These are phyloP conservation scores for Monosporozyma unispora DNA, from an alignment of 805 yeast species.

Conservation along the genomic window DNA sequence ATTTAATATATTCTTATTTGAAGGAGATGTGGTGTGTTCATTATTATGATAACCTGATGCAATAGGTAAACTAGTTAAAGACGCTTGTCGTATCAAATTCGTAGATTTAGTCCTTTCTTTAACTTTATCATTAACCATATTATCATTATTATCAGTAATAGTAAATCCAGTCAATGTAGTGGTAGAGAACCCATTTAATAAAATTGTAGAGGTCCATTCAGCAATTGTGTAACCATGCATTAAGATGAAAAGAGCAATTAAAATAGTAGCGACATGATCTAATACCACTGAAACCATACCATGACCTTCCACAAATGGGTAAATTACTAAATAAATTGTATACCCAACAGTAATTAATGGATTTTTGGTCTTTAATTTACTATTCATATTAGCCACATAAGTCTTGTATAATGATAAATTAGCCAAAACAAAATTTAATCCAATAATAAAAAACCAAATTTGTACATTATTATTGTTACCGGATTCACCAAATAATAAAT, in stretches of 20 bases:
- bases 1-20: not conserved
- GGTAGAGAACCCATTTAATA: conserved; percentile 29
- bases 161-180: conserved; percentile 18
- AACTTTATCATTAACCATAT: not conserved
- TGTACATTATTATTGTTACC: conserved; percentile 8
- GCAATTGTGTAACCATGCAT: conserved; percentile 28
- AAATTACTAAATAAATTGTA: conserved; percentile 21
- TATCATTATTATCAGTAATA: conserved; percentile 11
- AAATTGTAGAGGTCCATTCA: conserved; percentile 29
- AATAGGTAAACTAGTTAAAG: conserved; percentile 14
- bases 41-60: conserved; percentile 2
- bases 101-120: not conserved
- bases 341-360: conserved; percentile 27
- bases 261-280: conserved; percentile 24
- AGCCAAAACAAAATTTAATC: conserved; percentile 17
- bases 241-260: conserved; percentile 23
- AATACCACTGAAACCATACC: conserved; percentile 14
- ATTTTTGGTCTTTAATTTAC: conserved; percentile 26
- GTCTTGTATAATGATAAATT: conserved; percentile 18
- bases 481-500: not conserved
- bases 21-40: not conserved
- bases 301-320: conserved; percentile 16
- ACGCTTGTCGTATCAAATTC: conserved; percentile 6
- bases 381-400: conserved; percentile 22
- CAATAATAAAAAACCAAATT: conserved; percentile 22